These are phyloP conservation scores for Trametes sp. DNA, from an alignment of 1,284 basidiomycete species.

Conservation along the genomic window DNA sequence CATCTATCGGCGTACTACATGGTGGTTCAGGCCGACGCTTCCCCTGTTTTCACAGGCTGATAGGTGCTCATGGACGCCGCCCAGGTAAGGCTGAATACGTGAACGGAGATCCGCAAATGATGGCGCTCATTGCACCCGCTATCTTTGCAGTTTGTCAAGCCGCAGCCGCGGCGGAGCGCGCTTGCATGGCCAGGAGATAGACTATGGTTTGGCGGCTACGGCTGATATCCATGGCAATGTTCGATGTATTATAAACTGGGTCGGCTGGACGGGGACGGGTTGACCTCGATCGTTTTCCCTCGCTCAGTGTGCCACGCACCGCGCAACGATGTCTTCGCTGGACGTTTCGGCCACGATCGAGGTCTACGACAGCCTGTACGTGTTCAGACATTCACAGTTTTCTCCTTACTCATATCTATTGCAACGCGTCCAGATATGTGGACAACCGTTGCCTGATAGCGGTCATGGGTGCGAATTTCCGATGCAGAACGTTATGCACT, in stretches of 20 bases:
- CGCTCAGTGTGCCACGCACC: neutral
- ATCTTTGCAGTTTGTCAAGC: too few relatives aligned
- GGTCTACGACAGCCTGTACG: constrained; percentile 5
- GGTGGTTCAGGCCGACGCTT: too few relatives aligned
- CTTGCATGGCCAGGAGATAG: too few relatives aligned
- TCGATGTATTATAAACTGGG: too few relatives aligned
- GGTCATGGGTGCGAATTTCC: neutral
- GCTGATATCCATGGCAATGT: neutral
- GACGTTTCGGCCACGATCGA: neutral
- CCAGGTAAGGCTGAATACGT: too few relatives aligned
- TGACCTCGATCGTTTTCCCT: too few relatives aligned
- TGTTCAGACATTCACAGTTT: neutral
- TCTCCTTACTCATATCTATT: neutral
- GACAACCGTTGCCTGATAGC: constrained; percentile 6
- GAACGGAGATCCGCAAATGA: neutral
- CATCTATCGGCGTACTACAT: too few relatives aligned
- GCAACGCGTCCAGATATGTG: neutral
- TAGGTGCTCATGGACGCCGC: neutral
- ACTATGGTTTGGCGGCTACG: neutral
- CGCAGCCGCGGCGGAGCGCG: too few relatives aligned
- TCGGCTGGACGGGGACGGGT: too few relatives aligned
- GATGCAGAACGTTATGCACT: neutral
- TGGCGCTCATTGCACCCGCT: neutral
- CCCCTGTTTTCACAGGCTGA: too few relatives aligned
- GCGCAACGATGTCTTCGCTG: neutral